phyloP scores from a whole-genome alignment of 2,329 filamentous ascomycete genomes.

The Aspergillus unguis region DNA sequence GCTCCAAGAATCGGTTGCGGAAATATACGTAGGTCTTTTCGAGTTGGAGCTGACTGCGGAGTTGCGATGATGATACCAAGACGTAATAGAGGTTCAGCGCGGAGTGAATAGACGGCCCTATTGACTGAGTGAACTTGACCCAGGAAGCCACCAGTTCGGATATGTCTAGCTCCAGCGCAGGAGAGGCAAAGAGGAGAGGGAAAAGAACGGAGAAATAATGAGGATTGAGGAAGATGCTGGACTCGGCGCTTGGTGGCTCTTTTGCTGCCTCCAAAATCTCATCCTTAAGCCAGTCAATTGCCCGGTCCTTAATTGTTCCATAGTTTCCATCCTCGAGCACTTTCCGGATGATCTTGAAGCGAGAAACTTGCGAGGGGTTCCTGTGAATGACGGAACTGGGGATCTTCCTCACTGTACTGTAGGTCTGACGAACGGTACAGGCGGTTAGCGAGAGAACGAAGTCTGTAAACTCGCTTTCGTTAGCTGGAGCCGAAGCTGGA shows the following conservation, averaged over 20 bases:
- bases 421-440: slow-evolving; percentile 36
- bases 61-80: slow-evolving; percentile 48
- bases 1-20: slow-evolving; percentile 30
- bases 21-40: slow-evolving; percentile 33
- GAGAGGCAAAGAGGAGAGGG: slow-evolving; percentile 51
- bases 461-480: slow-evolving; percentile 51
- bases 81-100: slow-evolving; percentile 59
- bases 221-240: slow-evolving; percentile 34
- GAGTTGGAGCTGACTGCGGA: slow-evolving; percentile 49
- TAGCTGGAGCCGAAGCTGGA: slow-evolving; percentile 43
- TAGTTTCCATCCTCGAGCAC: slow-evolving; percentile 55
- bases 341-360: slow-evolving; percentile 54
- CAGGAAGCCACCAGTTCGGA: slow-evolving; percentile 41
- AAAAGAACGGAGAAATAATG: slow-evolving; percentile 44
- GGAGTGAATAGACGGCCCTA: slow-evolving; percentile 50
- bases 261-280: slow-evolving; percentile 52
- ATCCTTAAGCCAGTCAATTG: slow-evolving; percentile 59
- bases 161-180: slow-evolving; percentile 39
- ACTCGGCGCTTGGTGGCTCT: slow-evolving; percentile 14
- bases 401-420: slow-evolving; percentile 37
- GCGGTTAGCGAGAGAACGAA: slow-evolving; percentile 49
- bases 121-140: slow-evolving; percentile 50
- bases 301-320: slow-evolving; percentile 55
- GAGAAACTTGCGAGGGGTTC: slow-evolving; percentile 51
- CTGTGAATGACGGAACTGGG: slow-evolving; percentile 45